Percentiles rank a stretch among this genome's conserved stretches.
Evolutionary conservation across 495 filamentous ascomycete species (phyloP).

Genomic region (Clohesyomyces aquaticus): DNA sequence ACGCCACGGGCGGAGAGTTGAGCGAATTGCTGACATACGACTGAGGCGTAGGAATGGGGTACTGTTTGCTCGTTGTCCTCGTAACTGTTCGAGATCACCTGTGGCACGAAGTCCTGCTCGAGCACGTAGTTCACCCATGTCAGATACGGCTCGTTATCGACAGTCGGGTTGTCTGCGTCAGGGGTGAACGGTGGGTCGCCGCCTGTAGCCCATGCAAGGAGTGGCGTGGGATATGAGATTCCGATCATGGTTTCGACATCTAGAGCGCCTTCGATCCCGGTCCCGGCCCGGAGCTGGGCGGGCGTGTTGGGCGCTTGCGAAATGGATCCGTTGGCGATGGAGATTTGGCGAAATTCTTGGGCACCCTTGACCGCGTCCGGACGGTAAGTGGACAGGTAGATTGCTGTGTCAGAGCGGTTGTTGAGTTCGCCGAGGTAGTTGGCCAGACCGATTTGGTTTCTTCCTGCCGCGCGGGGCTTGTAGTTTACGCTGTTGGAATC

Average conservation of each 20-base stretch:
- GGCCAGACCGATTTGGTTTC: slow-evolving; percentile 52
- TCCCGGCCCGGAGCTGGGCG: slow-evolving; percentile 21
- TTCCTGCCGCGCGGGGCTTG: slow-evolving; percentile 46
- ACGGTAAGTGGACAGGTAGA: slow-evolving; percentile 53
- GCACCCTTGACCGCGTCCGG: slow-evolving; percentile 49
- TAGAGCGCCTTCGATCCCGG: slow-evolving; percentile 49
- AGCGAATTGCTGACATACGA: slow-evolving; percentile 40
- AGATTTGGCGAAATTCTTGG: slow-evolving; percentile 50
- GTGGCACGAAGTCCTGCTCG: slow-evolving; percentile 34
- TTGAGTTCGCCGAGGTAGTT: slow-evolving; percentile 54
- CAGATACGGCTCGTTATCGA: slow-evolving; percentile 45
- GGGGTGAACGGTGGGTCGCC: slow-evolving; percentile 42
- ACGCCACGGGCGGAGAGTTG: slow-evolving; percentile 44
- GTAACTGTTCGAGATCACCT: slow-evolving; percentile 46
- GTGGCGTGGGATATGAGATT: slow-evolving; percentile 41
- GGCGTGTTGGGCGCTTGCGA: slow-evolving; percentile 42
- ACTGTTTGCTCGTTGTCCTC: slow-evolving; percentile 47
- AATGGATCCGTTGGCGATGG: slow-evolving; percentile 47
- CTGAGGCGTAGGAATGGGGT: slow-evolving; percentile 38
- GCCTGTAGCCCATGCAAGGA: slow-evolving; percentile 42
- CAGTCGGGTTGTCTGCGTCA: slow-evolving; percentile 31
- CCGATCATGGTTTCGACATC: slow-evolving; percentile 50
- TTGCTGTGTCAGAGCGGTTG: slow-evolving; percentile 53
- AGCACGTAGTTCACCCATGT: slow-evolving; percentile 42
- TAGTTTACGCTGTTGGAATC: slow-evolving; percentile 54